phyloP scores from a whole-genome alignment of 2,329 filamentous ascomycete species.

The Diaporthe caulivora region DNA sequence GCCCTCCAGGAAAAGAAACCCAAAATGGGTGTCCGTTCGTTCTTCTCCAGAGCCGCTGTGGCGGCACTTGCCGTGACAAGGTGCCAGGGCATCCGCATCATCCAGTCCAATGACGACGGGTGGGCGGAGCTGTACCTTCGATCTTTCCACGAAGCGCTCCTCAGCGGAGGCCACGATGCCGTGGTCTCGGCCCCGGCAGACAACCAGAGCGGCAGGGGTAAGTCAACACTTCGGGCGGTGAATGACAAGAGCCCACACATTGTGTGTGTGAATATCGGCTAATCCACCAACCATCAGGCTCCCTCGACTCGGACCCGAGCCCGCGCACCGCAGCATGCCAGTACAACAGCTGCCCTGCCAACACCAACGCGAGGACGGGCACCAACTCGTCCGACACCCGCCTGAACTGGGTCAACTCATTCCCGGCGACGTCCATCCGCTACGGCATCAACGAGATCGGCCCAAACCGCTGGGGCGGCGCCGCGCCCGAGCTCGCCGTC shows the following conservation, averaged over 20 bases:
- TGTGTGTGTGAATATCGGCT: background rate
- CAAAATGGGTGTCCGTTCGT: conserved; percentile 35
- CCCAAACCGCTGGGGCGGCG: conserved; percentile 64
- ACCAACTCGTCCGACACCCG: conserved; percentile 67
- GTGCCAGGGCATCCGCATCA: conserved; percentile 54
- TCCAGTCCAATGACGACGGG: conserved; percentile 79
- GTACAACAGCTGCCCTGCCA: conserved; percentile 70
- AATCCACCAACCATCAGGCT: conserved; percentile 57
- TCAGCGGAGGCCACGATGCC: conserved; percentile 67
- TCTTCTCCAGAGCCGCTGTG: conserved; percentile 31
- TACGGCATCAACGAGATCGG: conserved; percentile 71
- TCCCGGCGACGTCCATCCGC: conserved; percentile 73
- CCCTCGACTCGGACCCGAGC: conserved; percentile 60
- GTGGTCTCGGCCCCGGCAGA: conserved; percentile 76
- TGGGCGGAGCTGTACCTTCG: conserved; percentile 79
- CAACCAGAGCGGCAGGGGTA: conserved; percentile 73
- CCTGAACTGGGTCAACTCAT: conserved; percentile 80
- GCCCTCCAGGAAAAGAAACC: background rate
- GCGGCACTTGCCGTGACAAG: conserved; percentile 25
- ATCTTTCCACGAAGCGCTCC: conserved; percentile 68
- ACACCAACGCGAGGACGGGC: conserved; percentile 65
- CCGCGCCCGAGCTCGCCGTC: conserved; percentile 72
- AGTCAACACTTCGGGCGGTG: conserved; percentile 35
- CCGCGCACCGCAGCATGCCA: conserved; percentile 66
- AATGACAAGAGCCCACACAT: background rate